Percentiles rank a stretch among this genome's conserved stretches.
phyloP scores from a whole-genome alignment of 352 stramenopile genomes.

The Nothophytophthora sp. region DNA sequence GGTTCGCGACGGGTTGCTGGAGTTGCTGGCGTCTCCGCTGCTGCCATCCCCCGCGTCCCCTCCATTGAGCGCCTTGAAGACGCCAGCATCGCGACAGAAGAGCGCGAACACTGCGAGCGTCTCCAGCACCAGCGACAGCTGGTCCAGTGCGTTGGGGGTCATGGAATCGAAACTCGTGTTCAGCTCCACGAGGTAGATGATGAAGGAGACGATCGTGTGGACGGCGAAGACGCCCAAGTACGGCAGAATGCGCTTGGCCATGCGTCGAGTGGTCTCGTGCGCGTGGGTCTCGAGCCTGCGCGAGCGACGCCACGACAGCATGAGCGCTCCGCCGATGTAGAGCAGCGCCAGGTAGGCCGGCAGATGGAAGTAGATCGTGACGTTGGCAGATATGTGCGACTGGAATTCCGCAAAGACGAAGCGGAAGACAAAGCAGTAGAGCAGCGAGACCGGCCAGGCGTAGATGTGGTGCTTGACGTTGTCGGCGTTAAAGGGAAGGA shows the following conservation, averaged over 20 bases:
- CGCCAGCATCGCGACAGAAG: slow-evolving; percentile 71
- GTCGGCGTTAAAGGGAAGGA: slow-evolving; percentile 86
- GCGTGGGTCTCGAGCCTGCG: slow-evolving; percentile 74
- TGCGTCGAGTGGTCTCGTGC: slow-evolving; percentile 72
- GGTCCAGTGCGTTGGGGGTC: slow-evolving; percentile 63
- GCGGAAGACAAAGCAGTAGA: slow-evolving; percentile 74
- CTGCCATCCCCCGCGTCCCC: neutral
- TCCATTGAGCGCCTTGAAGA: slow-evolving; percentile 40
- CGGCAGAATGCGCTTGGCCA: slow-evolving; percentile 85
- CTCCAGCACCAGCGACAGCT: slow-evolving; percentile 75
- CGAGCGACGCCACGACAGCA: slow-evolving; percentile 69
- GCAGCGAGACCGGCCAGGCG: slow-evolving; percentile 68
- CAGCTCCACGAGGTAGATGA: slow-evolving; percentile 57
- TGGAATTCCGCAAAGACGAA: slow-evolving; percentile 48
- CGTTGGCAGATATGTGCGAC: slow-evolving; percentile 28
- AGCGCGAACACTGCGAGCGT: slow-evolving; percentile 70
- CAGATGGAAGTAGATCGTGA: slow-evolving; percentile 72
- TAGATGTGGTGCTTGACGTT: slow-evolving; percentile 84
- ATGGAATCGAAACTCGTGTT: slow-evolving; percentile 27
- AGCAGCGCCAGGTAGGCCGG: slow-evolving; percentile 67
- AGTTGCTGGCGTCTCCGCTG: slow-evolving; percentile 5
- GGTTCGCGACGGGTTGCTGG: slow-evolving; percentile 13
- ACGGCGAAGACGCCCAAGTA: slow-evolving; percentile 70
- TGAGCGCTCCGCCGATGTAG: slow-evolving; percentile 62
- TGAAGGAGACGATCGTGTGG: slow-evolving; percentile 49